Evolutionary conservation across 2,329 filamentous ascomycete species (phyloP).

Genomic region (Graphilbum fragrans): DNA sequence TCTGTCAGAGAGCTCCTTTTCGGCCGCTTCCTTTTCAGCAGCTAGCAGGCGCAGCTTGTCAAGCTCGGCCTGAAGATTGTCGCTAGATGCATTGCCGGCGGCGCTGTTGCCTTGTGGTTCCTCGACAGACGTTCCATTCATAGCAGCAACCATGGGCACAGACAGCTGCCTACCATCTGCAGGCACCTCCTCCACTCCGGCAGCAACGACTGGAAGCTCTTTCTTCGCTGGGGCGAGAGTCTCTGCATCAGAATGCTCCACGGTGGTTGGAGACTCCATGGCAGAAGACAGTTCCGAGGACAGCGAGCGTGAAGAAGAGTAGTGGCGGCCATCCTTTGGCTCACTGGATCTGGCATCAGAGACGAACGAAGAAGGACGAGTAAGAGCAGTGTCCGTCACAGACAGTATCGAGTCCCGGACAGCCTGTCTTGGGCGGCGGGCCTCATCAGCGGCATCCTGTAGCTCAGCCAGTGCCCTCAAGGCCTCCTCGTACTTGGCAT

Average conservation of each 20-base stretch:
- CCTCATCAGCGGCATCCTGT: constrained; percentile 74
- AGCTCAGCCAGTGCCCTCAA: constrained; percentile 71
- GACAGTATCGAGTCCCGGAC: constrained; percentile 46
- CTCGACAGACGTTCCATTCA: neutral
- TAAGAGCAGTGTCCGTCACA: constrained; percentile 33
- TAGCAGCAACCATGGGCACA: constrained; percentile 10
- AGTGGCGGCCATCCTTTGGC: constrained; percentile 52
- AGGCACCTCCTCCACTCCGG: neutral
- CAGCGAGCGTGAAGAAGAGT: constrained; percentile 77
- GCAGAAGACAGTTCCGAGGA: constrained; percentile 88
- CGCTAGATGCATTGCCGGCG: neutral
- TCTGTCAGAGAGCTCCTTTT: constrained; percentile 60
- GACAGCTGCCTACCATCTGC: too few relatives aligned
- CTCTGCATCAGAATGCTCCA: constrained; percentile 50
- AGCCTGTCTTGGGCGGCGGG: constrained; percentile 44
- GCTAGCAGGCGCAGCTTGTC: constrained; percentile 59
- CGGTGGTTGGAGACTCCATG: constrained; percentile 59
- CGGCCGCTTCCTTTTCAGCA: constrained; percentile 63
- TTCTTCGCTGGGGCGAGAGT: constrained; percentile 21
- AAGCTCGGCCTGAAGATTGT: constrained; percentile 47
- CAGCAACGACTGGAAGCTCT: neutral
- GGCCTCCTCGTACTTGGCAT: constrained; percentile 83
- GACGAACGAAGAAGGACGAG: constrained; percentile 72
- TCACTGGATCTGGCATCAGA: constrained; percentile 61
- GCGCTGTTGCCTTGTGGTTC: neutral